These are phyloP conservation scores for Epichloe bromicola DNA, from an alignment of 2,329 filamentous ascomycete species.

Conservation along the genomic window DNA sequence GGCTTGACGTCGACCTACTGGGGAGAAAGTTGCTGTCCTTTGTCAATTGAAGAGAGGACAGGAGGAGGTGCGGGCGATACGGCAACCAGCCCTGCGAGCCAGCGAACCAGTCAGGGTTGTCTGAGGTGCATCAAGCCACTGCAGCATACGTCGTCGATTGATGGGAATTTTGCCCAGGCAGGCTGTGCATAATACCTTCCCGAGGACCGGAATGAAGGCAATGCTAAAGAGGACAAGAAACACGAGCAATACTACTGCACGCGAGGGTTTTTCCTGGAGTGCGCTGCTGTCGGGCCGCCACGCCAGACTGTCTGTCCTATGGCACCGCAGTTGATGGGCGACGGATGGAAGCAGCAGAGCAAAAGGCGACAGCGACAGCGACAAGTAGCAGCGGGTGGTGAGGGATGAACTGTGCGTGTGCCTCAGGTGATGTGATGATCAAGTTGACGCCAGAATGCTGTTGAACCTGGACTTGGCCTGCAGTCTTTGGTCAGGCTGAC, in stretches of 20 bases:
- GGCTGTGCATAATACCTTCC: not conserved
- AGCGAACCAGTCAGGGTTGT: slow-evolving; percentile 13
- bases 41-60: not conserved
- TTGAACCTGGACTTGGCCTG: not conserved
- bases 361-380: not conserved
- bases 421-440: not conserved
- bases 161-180: slow-evolving; percentile 8
- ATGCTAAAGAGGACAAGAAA: not conserved
- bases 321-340: not conserved
- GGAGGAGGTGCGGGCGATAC: not conserved
- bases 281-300: slow-evolving; percentile 3
- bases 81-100: slow-evolving; percentile 7
- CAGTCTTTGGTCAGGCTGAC: not conserved
- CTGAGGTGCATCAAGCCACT: slow-evolving; percentile 11
- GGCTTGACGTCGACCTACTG: not conserved
- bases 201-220: not conserved
- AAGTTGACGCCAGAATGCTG: not conserved
- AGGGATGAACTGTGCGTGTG: not conserved
- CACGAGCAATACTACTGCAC: not conserved
- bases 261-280: not conserved
- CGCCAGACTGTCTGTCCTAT: not conserved
- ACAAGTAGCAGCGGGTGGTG: not conserved
- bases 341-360: not conserved
- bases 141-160: slow-evolving; percentile 10
- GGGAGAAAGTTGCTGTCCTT: not conserved